Percentiles rank a stretch among this genome's conserved stretches.
Evolutionary conservation across 495 filamentous ascomycete species (phyloP).

Genomic region (Neurospora discreta): DNA sequence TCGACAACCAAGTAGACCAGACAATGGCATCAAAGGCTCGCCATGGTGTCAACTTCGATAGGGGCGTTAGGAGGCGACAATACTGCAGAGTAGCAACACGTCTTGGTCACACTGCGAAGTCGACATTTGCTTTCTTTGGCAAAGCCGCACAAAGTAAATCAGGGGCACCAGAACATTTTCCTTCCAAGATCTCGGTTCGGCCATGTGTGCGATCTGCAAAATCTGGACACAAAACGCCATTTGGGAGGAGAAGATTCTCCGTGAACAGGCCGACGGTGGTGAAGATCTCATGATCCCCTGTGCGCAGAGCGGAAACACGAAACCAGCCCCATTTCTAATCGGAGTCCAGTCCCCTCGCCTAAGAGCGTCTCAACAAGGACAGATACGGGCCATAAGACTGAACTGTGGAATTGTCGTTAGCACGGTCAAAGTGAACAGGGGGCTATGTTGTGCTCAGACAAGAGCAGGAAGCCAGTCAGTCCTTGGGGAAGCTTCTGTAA

Average conservation of each 20-base stretch:
- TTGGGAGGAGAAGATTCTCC: constrained; percentile 3
- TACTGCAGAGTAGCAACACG: neutral
- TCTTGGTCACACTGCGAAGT: neutral
- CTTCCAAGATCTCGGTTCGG: neutral
- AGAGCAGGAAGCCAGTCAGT: neutral
- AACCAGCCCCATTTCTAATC: neutral
- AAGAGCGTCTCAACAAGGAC: neutral
- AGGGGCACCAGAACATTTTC: neutral
- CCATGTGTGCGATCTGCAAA: neutral
- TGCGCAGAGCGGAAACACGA: neutral
- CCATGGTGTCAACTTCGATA: neutral
- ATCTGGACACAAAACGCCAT: constrained; percentile 1
- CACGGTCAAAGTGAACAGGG: neutral
- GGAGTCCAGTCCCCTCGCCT: neutral
- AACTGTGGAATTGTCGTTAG: neutral
- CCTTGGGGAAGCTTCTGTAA: neutral
- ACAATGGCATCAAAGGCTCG: neutral
- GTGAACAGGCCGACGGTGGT: neutral
- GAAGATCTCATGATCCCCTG: neutral
- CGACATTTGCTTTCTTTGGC: neutral
- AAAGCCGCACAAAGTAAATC: neutral
- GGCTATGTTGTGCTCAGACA: neutral
- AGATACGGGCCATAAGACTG: neutral
- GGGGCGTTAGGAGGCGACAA: neutral
- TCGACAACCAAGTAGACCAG: neutral